Evolutionary conservation across 805 yeast genomes (phyloP).

Genomic region (Gaillardinia entomophila): DNA sequence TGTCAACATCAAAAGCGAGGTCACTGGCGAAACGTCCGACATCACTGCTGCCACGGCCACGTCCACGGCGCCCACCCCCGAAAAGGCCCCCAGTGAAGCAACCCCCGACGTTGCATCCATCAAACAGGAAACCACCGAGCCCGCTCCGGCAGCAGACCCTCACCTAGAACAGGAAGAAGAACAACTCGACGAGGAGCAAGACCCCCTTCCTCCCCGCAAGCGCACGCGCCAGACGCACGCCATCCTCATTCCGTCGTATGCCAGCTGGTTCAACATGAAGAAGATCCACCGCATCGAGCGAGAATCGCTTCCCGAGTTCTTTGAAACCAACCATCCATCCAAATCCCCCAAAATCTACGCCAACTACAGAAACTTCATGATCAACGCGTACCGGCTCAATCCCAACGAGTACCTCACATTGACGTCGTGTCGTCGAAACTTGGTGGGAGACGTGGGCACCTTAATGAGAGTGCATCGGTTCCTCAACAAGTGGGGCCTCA

Average conservation of each 20-base stretch:
- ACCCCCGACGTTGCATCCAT: not conserved
- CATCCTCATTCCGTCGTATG: conserved; percentile 79
- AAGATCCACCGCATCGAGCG: conserved; percentile 72
- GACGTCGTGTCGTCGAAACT: conserved; percentile 85
- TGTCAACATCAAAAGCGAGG: not conserved
- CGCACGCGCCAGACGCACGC: conserved; percentile 67
- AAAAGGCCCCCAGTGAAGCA: not conserved
- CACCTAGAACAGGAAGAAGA: conserved; percentile 3
- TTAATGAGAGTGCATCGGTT: conserved; percentile 80
- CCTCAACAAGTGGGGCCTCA: conserved; percentile 86
- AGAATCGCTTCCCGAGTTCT: conserved; percentile 84
- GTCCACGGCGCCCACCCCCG: not conserved
- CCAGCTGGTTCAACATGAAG: conserved; percentile 77
- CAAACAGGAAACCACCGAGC: not conserved
- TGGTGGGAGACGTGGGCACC: conserved; percentile 89
- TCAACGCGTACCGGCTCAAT: conserved; percentile 80
- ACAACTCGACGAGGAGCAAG: conserved; percentile 1
- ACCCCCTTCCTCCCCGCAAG: conserved; percentile 5
- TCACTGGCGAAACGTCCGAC: not conserved
- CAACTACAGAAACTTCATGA: conserved; percentile 82
- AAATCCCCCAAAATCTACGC: conserved; percentile 80
- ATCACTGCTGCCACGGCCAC: not conserved
- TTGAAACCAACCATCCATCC: conserved; percentile 61
- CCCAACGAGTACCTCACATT: conserved; percentile 87
- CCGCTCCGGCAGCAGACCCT: not conserved